Evolutionary conservation across 2,329 filamentous ascomycete species (phyloP), one percentile per base, ranked within the genome.

Genomic region (Cadophora malorum): DNA sequence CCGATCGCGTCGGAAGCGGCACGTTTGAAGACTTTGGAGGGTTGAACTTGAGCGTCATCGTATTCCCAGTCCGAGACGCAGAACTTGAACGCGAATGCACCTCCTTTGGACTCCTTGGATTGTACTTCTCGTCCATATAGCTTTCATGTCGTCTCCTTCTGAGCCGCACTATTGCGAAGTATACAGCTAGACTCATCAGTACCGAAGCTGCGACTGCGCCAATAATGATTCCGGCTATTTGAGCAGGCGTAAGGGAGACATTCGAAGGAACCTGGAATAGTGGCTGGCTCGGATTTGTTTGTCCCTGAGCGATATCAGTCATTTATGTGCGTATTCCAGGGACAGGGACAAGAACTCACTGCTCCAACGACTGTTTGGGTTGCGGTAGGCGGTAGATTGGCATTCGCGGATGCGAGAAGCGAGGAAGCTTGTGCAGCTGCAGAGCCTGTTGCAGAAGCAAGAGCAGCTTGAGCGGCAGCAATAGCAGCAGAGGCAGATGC

Each of bases 401-500:
- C 12, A 65, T 61, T 25, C 23, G 69, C 69, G 25, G 69, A 68
- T 33, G 69, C 69, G 16, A 70, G 63, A 47, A 68, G 68, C 0
- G 69, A 68, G 4, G 69, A 68, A 23, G 64, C 69, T 55, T 68
- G 66, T 3, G 64, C 60, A 62, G 66, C 64, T 35, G 69, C 69
- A 14, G 69, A 70, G 16, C 65, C 70, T 35, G 68, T 70, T 6
- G 65, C 70, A 19, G 63, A 64, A 14, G 66, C 68, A 55, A 70
- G 62, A n/a, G 64, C 68, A n/a, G 63, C 61, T 58, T 70, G 63
- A 45, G 68, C 70, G 63, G 66, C 66, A 4, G 60, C 65, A 35
- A 70, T 66, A 9, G 70, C 70, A 49, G 55, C 49, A 19, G 68
- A 64, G 14, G 70, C 68, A n/a, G 70, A 70, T 58, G 70, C 38